These are phyloP conservation scores for Geoglossum cookeanum DNA, from an alignment of 2,329 filamentous ascomycete species.

Conservation along the genomic window DNA sequence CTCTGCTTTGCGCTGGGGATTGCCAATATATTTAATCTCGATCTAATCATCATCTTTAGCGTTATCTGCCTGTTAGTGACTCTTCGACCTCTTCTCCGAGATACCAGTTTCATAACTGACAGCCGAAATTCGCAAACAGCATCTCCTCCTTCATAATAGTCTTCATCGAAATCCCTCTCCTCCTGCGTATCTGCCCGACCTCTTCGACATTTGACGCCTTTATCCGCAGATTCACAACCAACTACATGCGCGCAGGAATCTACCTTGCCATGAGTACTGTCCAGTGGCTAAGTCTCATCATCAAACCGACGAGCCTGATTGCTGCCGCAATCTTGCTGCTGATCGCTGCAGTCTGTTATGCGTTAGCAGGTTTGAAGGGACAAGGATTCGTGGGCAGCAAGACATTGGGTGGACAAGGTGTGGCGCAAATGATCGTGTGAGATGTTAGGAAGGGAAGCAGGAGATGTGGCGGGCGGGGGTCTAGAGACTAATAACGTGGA, in stretches of 20 bases:
- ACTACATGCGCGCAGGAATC: conserved; percentile 86
- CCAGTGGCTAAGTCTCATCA: conserved; percentile 66
- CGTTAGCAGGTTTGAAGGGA: conserved; percentile 57
- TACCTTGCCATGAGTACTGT: conserved; percentile 64
- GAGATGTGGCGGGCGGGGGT: neutral
- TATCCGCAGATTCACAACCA: conserved; percentile 84
- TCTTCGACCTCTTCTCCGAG: neutral
- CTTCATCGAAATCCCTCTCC: conserved; percentile 79
- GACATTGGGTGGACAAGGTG: conserved; percentile 80
- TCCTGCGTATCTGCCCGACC: conserved; percentile 93
- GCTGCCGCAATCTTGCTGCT: conserved; percentile 68
- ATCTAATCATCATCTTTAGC: conserved; percentile 25
- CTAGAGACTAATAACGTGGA: neutral
- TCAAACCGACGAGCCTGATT: conserved; percentile 50
- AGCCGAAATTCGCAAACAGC: conserved; percentile 26
- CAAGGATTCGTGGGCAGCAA: conserved; percentile 85
- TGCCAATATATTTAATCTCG: conserved; percentile 42
- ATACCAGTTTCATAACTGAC: neutral
- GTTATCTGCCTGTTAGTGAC: conserved; percentile 34
- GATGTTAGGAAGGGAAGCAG: neutral
- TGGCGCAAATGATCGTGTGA: conserved; percentile 94
- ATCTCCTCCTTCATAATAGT: conserved; percentile 54
- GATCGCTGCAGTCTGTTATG: conserved; percentile 63
- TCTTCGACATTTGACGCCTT: conserved; percentile 72
- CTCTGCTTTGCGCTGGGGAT: conserved; percentile 51